Evolutionary conservation across 306 rosid species (phyloP), one percentile per base, ranked within the genome.

Genomic region (Dryas drummondii): DNA sequence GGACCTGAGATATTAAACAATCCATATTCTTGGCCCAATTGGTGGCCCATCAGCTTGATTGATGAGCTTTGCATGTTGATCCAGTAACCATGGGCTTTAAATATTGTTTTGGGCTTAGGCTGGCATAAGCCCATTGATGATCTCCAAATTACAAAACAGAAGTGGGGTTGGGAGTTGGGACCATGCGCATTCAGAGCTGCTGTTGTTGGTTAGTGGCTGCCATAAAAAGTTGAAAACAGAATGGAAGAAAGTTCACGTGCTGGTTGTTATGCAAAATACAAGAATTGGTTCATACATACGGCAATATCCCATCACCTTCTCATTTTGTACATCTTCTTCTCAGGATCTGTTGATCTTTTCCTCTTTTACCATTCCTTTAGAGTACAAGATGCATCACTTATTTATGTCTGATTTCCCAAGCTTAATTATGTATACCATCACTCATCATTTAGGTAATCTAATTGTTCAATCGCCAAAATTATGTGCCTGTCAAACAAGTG

Each of bases 231-330:
- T 26, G 9, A 16, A 45, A 60, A 32, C 9, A 60, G 40, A 66
- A 2, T 1, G 0, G 19, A 52, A 50, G 7, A 2, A n/a, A 17
- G 66, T 67, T 87, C 91, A 84, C 91, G 84, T 73, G 89, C 48
- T 9, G 6, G 76, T 60, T 16, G 13, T 5, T 17, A 4, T 27
- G 27, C 52, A 27, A 62, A 66, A 13, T 49, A 40, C 66, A 59
- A 52, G 65, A 51, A 58, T n/a, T 1, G 51, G 69, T 13, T 17
- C 69, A 32, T 64, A 32, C 15, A 64, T 44, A 50, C 51, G 13
- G 32, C 69, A 64, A 19, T 64, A 61, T 61, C 15, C 60, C 63
- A 49, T 49, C 17, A 22, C 45, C 70, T 44, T 79, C 56, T 60
- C 22, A 22, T 22, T 22, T 22, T 22, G 22, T 22, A 22, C 22